Evolutionary conservation across 805 yeast species (phyloP), one percentile per base, ranked within the genome.

Genomic region (Cyberlindnera japonica): DNA sequence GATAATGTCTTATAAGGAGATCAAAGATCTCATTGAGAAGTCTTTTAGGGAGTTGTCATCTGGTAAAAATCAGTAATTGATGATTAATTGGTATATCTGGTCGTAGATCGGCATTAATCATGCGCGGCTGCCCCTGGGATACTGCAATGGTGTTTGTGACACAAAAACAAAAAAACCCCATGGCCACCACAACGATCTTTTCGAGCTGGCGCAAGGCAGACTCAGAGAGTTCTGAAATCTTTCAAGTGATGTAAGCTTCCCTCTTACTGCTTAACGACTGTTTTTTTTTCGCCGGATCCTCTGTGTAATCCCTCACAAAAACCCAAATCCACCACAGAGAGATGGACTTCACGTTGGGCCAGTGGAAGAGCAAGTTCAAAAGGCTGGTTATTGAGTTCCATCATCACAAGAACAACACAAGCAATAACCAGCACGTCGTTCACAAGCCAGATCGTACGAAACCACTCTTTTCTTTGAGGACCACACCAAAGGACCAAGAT

Each of bases 1-100:
- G 45, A 81, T 93, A 29, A 83, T 87, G 40, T 79, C 90, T 52
- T 93, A 83, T 61, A 84, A 83, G 64, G 96, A 89, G 62, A 67
- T 93, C 47, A 77, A 80, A 58, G 83, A 76, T 49, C 63, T 84
- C 51, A 71, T 89, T 26, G 91, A 83, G 45, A 66, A 72, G 43
- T 77, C 83, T 14, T 87, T 87, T 59, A 70, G 84, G 46, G 72
- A 70, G 44, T 53, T 57, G 29, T 37, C 43, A 15, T 15, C 18
- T 14, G 16, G 18, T 8, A 18, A 18, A 14, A 11, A 11, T 22
- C 24, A 22, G 11, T 22, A 22, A 22, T 22, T 8, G 24, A 22
- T 11, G 11, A 11, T 22, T 9, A 22, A 22, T 22, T 22, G 8
- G 24, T 9, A 22, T 9, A 22, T 22, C 11, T 22, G 11, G 11